Evolutionary conservation across 495 filamentous ascomycete species (phyloP).

Genomic region (Xylaria castorea): DNA sequence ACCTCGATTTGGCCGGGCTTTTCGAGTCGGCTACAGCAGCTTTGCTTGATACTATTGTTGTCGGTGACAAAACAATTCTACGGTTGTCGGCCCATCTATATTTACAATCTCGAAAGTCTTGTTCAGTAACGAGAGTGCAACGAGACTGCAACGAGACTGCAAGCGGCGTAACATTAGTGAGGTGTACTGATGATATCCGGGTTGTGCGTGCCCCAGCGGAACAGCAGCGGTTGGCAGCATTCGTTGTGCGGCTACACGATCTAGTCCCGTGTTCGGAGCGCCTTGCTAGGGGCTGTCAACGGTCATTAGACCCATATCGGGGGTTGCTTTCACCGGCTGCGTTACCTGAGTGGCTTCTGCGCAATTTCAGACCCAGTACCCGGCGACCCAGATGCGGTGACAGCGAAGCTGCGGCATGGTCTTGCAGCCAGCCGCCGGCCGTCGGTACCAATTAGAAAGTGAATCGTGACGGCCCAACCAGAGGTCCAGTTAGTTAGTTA

Average conservation of each 20-base stretch:
- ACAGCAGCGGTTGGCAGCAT: slow-evolving; percentile 2
- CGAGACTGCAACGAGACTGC: background rate
- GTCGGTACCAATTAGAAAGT: slow-evolving; percentile 16
- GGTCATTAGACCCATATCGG: slow-evolving; percentile 5
- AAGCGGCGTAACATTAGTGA: background rate
- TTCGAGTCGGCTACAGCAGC: background rate
- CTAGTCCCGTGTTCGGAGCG: slow-evolving; percentile 17
- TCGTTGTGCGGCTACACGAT: background rate
- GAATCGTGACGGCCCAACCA: background rate
- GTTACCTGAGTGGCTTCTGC: slow-evolving; percentile 7
- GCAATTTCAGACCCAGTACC: background rate
- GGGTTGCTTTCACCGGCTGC: background rate
- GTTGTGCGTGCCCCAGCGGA: background rate
- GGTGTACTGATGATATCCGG: background rate
- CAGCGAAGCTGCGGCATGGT: slow-evolving; percentile 13
- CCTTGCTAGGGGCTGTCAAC: background rate
- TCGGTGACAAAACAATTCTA: background rate
- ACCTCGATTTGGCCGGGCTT: background rate
- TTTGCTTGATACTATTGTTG: background rate
- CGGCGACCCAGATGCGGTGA: slow-evolving; percentile 22
- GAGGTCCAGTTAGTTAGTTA: no score
- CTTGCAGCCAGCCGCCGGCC: slow-evolving; percentile 16
- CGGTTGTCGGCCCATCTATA: background rate
- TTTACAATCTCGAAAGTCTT: background rate
- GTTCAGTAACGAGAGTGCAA: background rate